These are phyloP conservation scores for Arabidopsis lyrata DNA, from an alignment of 441 rosid species.

Conservation along the genomic window DNA sequence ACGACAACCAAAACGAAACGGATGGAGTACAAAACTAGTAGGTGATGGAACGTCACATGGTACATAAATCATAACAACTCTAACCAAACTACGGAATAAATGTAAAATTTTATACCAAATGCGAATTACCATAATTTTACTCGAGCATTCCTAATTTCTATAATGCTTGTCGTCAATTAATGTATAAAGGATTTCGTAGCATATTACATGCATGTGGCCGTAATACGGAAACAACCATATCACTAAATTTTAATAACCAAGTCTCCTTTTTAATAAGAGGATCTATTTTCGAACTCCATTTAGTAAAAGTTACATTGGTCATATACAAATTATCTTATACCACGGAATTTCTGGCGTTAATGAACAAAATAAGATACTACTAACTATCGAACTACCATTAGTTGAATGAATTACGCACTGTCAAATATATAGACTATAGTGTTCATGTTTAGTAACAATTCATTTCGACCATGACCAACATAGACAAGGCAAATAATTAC, in stretches of 20 bases:
- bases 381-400: not conserved
- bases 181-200: not conserved
- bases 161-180: not conserved
- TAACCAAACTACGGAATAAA: not conserved
- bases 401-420: not conserved
- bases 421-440: not conserved
- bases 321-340: not conserved
- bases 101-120: not conserved
- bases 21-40: not conserved
- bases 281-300: not conserved
- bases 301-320: not conserved
- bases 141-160: not conserved
- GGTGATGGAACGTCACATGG: not conserved
- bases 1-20: too few relatives aligned
- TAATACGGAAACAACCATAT: not conserved
- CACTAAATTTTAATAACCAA: not conserved
- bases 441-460: not conserved
- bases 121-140: not conserved
- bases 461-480: not conserved
- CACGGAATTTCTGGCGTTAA: not conserved
- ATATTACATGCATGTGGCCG: slow-evolving; percentile 1
- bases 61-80: not conserved
- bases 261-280: not conserved
- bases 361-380: not conserved
- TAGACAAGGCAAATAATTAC: not conserved